These are phyloP conservation scores for Wickerhamiella allomyrinae DNA, from an alignment of 805 yeast genomes.

Conservation along the genomic window DNA sequence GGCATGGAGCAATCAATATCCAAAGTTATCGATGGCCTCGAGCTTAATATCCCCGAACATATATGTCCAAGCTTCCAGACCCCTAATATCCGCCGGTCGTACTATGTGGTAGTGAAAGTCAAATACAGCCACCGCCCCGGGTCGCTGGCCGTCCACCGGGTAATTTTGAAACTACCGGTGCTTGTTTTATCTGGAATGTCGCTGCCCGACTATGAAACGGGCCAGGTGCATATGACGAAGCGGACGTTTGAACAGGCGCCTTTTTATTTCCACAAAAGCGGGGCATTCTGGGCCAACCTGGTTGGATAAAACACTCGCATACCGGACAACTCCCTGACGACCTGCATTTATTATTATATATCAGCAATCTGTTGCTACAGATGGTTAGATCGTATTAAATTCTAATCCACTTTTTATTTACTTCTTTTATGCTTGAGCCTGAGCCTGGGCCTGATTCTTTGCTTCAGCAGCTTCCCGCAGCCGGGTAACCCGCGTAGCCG, in stretches of 20 bases:
- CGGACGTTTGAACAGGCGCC: slow-evolving; percentile 13
- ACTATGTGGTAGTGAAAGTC: slow-evolving; percentile 25
- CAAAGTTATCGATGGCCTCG: slow-evolving; percentile 8
- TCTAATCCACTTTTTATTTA: too few species aligned
- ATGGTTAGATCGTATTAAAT: too few species aligned
- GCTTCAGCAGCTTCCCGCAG: too few species aligned
- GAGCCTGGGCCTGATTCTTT: background rate
- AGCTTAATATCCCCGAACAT: slow-evolving; percentile 33
- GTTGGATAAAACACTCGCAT: background rate
- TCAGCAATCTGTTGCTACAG: background rate
- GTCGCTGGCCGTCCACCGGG: slow-evolving; percentile 13
- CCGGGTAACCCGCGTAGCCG: slow-evolving; percentile 5
- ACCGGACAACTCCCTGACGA: too few species aligned
- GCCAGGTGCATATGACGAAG: slow-evolving; percentile 9
- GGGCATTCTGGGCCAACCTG: background rate
- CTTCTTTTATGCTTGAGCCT: background rate
- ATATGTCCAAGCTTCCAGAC: slow-evolving; percentile 41
- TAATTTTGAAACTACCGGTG: slow-evolving; percentile 9
- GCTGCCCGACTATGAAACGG: slow-evolving; percentile 17
- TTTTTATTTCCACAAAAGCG: background rate
- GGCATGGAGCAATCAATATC: slow-evolving; percentile 1
- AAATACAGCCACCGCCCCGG: slow-evolving; percentile 16
- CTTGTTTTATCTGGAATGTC: slow-evolving; percentile 16
- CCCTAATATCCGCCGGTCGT: slow-evolving; percentile 40
- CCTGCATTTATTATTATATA: background rate